Evolutionary conservation across 768 basidiomycete species (phyloP), one percentile per base, ranked within the genome.

Genomic region (Dioszegia aurantiaca): DNA sequence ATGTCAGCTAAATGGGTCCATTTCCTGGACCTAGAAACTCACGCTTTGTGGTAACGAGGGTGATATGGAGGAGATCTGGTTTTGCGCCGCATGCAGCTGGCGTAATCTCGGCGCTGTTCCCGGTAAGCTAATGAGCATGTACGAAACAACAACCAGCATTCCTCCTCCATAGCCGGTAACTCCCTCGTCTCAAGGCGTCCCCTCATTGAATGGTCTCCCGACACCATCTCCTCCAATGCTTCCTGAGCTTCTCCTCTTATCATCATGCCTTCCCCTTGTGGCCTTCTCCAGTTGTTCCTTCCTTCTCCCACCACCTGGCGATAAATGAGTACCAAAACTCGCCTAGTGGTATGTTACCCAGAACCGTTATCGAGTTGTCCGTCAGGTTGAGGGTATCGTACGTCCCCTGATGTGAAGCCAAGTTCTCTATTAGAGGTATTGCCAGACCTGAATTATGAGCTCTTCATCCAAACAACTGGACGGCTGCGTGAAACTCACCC

Each of bases 361-460:
- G 54, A 17, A 65, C 66, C 37, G 73, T 72, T 46, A 77, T 60
- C 43, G 73, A 73, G 56, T 77, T 77, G 51, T 77, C 75, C 41
- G 73, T 77, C 51, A 77, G 51, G 59, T 77, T 77, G 30, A 77
- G 65, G 1, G 73, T 73, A 57, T 77, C 75, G 57, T 77, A 77
- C 31, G 69, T 64, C 42, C 75, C 75, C 55, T 75, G 71, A 62
- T 77, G 73, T 12, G 75, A 74, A 16, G 75, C 75, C 59, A 77
- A 55, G 55, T 77, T 77, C 56, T 77, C 75, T 19, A 77, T 77
- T 6, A 73, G 64, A 4, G 75, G 75, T 60, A 77, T 77, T 61
- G 67, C 65, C 17, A 73, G 65, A 31, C 75, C 75, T 77, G n/a
- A 53, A 9, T 14, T 14, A 33, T 33, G 6, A 33, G 33, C 33